Percentiles rank a stretch among this genome's conserved stretches.
Evolutionary conservation across 768 basidiomycete species (phyloP).

Genomic region (Hygrophorus pudorinus): DNA sequence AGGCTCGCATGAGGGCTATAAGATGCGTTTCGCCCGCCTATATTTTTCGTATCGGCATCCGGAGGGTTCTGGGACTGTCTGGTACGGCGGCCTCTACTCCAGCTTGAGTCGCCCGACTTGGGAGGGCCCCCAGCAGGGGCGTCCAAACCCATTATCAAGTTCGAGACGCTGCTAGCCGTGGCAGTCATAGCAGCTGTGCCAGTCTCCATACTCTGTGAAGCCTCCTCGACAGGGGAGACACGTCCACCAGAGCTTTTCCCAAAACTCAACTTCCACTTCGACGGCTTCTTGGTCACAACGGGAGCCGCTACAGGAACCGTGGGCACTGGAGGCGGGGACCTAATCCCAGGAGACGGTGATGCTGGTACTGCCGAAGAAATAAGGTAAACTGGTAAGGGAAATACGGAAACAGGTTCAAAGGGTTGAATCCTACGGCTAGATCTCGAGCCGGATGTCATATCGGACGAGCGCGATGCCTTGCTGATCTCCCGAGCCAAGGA

Average conservation of each 20-base stretch:
- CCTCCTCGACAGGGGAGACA: slow-evolving; percentile 31
- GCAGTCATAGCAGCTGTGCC: slow-evolving; percentile 34
- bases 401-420: slow-evolving; percentile 31
- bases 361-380: slow-evolving; percentile 24
- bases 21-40: slow-evolving; percentile 2
- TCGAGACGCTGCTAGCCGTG: slow-evolving; percentile 72
- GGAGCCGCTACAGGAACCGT: slow-evolving; percentile 29
- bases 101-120: slow-evolving; percentile 34
- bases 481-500: slow-evolving; percentile 78
- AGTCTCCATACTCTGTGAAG: slow-evolving; percentile 2
- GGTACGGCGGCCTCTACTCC: slow-evolving; percentile 40
- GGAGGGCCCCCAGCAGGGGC: slow-evolving; percentile 22
- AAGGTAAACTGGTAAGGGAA: slow-evolving; percentile 22
- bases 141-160: slow-evolving; percentile 61
- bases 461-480: slow-evolving; percentile 44
- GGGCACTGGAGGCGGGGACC: slow-evolving; percentile 12
- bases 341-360: slow-evolving; percentile 8
- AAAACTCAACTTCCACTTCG: slow-evolving; percentile 80
- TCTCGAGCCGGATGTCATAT: slow-evolving; percentile 20
- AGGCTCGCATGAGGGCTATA: slow-evolving; percentile 17
- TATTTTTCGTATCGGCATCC: too few relatives aligned
- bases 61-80: slow-evolving; percentile 11
- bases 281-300: slow-evolving; percentile 56
- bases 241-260: slow-evolving; percentile 40
- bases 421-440: slow-evolving; percentile 16